phyloP scores from a whole-genome alignment of 805 yeast genomes.

The Ogataea henricii region DNA sequence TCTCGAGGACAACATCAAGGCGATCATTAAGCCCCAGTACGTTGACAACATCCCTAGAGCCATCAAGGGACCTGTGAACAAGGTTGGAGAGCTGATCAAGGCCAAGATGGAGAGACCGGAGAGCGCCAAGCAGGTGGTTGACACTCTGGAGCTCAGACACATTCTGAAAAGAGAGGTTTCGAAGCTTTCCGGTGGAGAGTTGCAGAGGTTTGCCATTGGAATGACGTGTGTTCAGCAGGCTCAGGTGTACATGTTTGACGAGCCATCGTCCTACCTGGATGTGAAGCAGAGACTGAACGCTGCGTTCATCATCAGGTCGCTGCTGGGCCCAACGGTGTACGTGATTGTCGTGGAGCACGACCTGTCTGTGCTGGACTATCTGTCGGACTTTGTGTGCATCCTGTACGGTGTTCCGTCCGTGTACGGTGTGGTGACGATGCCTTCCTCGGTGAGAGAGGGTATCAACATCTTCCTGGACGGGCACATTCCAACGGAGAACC shows the following conservation, averaged over 20 bases:
- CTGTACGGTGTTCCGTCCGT: slow-evolving; percentile 98
- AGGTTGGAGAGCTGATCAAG: slow-evolving; percentile 82
- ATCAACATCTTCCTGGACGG: slow-evolving; percentile 98
- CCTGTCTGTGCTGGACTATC: slow-evolving; percentile 93
- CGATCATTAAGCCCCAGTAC: slow-evolving; percentile 98
- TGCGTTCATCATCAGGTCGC: slow-evolving; percentile 88
- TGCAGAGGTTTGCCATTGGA: slow-evolving; percentile 97
- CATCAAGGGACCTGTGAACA: slow-evolving; percentile 82
- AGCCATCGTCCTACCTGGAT: slow-evolving; percentile 97
- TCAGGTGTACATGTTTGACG: slow-evolving; percentile 98
- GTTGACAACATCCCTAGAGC: slow-evolving; percentile 98
- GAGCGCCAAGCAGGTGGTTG: slow-evolving; percentile 63
- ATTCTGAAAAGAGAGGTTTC: slow-evolving; percentile 85
- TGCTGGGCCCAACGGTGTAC: slow-evolving; percentile 73
- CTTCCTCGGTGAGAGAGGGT: slow-evolving; percentile 97
- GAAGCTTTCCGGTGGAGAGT: slow-evolving; percentile 95
- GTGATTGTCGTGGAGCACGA: slow-evolving; percentile 99
- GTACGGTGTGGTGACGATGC: slow-evolving; percentile 97
- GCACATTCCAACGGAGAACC: slow-evolving; percentile 93
- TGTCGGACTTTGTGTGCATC: slow-evolving; percentile 96
- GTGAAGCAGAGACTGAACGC: slow-evolving; percentile 99
- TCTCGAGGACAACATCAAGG: slow-evolving; percentile 89
- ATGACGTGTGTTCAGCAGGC: slow-evolving; percentile 96
- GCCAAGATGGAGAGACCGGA: slow-evolving; percentile 74
- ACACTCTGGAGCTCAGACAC: slow-evolving; percentile 70